Percentiles rank a stretch among this genome's conserved stretches.
phyloP scores from a whole-genome alignment of 2,329 filamentous ascomycete species.

The Pseudogymnoascus sp. region DNA sequence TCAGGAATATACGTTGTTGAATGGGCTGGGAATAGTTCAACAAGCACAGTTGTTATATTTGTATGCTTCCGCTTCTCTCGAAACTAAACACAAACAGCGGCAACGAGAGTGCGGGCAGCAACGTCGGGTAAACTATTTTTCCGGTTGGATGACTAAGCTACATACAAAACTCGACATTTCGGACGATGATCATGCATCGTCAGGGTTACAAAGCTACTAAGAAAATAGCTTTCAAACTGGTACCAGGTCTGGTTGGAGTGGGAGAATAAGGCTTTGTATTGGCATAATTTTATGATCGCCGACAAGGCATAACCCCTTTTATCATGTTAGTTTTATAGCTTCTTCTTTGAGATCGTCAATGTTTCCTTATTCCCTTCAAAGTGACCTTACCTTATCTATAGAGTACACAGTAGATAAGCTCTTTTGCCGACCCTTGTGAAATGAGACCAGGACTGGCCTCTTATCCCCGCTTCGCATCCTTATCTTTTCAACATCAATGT shows the following conservation, averaged over 20 bases:
- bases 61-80: constrained; percentile 7
- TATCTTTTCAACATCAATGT: constrained; percentile 9
- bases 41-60: constrained; percentile 8
- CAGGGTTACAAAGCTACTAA: neutral
- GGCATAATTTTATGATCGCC: neutral
- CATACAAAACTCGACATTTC: neutral
- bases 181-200: neutral
- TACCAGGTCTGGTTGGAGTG: neutral
- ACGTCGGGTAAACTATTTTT: neutral
- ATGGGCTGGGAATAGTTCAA: constrained; percentile 2
- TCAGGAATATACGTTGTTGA: constrained; percentile 7
- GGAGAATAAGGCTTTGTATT: neutral
- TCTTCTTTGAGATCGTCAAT: neutral
- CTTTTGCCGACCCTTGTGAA: constrained; percentile 7
- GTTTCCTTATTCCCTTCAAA: constrained; percentile 4
- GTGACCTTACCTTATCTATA: constrained; percentile 3
- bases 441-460: constrained; percentile 7
- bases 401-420: constrained; percentile 1
- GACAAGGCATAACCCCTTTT: neutral
- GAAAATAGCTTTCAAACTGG: neutral
- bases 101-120: constrained; percentile 7
- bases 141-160: neutral
- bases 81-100: constrained; percentile 10
- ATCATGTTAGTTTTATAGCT: neutral
- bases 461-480: constrained; percentile 9